phyloP scores from a whole-genome alignment of 495 filamentous ascomycete genomes.

The Xylaria telfairii region DNA sequence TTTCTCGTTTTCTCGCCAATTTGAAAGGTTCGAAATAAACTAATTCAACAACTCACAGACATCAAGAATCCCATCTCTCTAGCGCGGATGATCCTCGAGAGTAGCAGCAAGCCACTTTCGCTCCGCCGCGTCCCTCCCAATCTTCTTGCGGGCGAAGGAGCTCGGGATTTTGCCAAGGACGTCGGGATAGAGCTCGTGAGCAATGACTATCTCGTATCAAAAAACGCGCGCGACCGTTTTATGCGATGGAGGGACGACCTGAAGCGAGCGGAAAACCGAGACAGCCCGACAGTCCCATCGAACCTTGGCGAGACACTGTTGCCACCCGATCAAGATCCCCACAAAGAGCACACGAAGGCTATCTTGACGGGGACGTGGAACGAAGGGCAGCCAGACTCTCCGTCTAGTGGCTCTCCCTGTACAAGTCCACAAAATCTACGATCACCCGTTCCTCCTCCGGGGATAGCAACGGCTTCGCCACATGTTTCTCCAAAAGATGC shows the following conservation, averaged over 20 bases:
- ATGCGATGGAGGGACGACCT: conserved; percentile 79
- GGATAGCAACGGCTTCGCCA: not conserved
- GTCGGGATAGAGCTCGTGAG: conserved; percentile 71
- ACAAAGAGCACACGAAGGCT: conserved; percentile 49
- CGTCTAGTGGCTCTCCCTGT: conserved; percentile 26
- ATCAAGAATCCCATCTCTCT: conserved; percentile 91
- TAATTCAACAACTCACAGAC: conserved; percentile 54
- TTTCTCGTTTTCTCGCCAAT: not conserved
- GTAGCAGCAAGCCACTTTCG: conserved; percentile 72
- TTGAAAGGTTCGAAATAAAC: not conserved
- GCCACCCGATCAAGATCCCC: conserved; percentile 37
- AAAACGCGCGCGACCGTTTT: conserved; percentile 75
- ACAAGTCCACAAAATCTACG: not conserved
- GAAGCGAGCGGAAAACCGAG: conserved; percentile 53
- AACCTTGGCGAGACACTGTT: conserved; percentile 35
- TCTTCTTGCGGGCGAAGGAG: conserved; percentile 83
- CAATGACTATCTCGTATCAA: conserved; percentile 76
- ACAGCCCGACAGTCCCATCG: conserved; percentile 22
- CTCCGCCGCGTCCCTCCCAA: conserved; percentile 91
- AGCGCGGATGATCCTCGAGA: conserved; percentile 81
- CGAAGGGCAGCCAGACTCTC: conserved; percentile 63
- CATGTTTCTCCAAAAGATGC: conserved; percentile 17
- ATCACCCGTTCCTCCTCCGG: conserved; percentile 2
- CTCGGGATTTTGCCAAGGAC: conserved; percentile 81
- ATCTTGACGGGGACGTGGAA: conserved; percentile 65